phyloP scores from a whole-genome alignment of 305 asterid species.

The Rubia tinctorum region DNA sequence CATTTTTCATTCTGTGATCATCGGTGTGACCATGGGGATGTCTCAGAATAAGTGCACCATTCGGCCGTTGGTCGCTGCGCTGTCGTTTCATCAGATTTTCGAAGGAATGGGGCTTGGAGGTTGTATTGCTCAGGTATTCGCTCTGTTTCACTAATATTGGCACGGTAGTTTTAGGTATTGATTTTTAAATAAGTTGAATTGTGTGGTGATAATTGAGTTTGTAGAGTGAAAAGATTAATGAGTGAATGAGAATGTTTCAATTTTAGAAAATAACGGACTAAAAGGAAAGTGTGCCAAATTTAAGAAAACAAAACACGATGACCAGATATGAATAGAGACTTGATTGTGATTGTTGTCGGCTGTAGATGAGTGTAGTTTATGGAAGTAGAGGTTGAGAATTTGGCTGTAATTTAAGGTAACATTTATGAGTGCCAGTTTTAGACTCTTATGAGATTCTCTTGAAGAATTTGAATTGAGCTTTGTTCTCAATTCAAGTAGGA shows the following conservation, averaged over 20 bases:
- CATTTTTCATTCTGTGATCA: conserved; percentile 42
- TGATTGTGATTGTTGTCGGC: background rate
- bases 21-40: conserved; percentile 46
- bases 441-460: background rate
- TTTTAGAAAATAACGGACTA: no score
- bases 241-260: no score
- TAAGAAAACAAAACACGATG: no score
- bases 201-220: no score
- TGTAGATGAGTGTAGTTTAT: background rate
- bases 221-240: no score
- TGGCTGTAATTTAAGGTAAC: background rate
- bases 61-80: conserved; percentile 39
- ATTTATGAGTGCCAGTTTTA: background rate
- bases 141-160: no score
- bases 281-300: no score
- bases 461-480: background rate
- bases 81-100: conserved; percentile 40
- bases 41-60: conserved; percentile 40
- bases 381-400: background rate
- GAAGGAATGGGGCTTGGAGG: conserved; percentile 49
- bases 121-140: conserved; percentile 39
- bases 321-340: background rate
- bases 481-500: background rate
- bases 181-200: no score
- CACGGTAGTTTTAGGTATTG: no score